phyloP scores from a whole-genome alignment of 225 moss, liverwort and hornwort genomes.

The Asterella californica region DNA sequence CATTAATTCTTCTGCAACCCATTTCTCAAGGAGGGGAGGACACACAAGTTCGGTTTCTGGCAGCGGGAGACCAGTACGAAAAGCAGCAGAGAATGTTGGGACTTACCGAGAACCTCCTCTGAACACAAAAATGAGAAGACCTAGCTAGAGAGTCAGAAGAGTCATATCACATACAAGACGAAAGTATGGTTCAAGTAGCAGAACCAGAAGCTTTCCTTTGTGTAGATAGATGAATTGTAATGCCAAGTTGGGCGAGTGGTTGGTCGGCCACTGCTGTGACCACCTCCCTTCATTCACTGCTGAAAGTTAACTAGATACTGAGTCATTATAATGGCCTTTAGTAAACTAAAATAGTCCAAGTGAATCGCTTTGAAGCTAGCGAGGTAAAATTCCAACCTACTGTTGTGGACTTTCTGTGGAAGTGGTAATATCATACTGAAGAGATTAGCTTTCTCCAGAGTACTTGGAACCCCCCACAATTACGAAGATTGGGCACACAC shows the following conservation, averaged over 20 bases:
- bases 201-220: background rate
- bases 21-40: slow-evolving; percentile 44
- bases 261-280: slow-evolving; percentile 16
- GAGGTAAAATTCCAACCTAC: background rate
- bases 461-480: too few relatives aligned
- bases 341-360: too few relatives aligned
- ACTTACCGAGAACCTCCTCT: slow-evolving; percentile 35
- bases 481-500: too few relatives aligned
- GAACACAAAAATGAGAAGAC: slow-evolving; percentile 44
- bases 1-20: slow-evolving; percentile 1
- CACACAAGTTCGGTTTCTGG: slow-evolving; percentile 15
- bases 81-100: slow-evolving; percentile 31
- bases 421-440: background rate
- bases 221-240: background rate
- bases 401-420: background rate
- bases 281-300: slow-evolving; percentile 12
- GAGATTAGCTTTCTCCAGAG: too few relatives aligned
- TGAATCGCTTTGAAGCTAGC: background rate
- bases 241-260: background rate
- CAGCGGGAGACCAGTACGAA: slow-evolving; percentile 35
- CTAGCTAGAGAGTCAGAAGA: background rate
- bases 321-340: background rate
- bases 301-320: background rate
- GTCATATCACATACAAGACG: background rate
- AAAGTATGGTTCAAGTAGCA: background rate